These are phyloP conservation scores for Salix caprea DNA, from an alignment of 345 rosid genomes.

Conservation along the genomic window DNA sequence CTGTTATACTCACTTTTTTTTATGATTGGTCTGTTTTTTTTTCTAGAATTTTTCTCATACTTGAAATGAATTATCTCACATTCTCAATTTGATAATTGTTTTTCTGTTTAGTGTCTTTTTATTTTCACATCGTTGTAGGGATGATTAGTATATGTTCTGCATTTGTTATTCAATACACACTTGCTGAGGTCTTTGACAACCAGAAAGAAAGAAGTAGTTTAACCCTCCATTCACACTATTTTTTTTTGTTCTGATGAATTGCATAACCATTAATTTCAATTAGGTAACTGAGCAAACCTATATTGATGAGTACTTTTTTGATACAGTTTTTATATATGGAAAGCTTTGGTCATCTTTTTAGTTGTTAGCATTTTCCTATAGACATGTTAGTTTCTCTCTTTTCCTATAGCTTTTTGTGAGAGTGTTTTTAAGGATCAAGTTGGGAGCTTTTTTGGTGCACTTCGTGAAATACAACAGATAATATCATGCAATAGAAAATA, in stretches of 20 bases:
- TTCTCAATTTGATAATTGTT: not conserved
- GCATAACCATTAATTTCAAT: not conserved
- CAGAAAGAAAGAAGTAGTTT: not conserved
- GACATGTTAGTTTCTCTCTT: not conserved
- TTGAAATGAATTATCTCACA: not conserved
- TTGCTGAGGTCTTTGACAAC: not conserved
- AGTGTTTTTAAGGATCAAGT: not conserved
- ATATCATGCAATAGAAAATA: too few relatives aligned
- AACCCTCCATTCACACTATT: not conserved
- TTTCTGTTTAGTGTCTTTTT: not conserved
- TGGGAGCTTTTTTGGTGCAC: not conserved
- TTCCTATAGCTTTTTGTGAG: not conserved
- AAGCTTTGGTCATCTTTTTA: not conserved
- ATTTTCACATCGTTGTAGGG: not conserved
- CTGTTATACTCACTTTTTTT: constrained; percentile 7
- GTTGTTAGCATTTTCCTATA: not conserved
- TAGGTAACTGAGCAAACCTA: not conserved
- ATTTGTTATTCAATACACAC: not conserved
- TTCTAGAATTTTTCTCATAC: not conserved
- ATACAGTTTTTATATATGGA: not conserved
- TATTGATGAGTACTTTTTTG: not conserved
- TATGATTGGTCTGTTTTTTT: not conserved
- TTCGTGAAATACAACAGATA: not conserved
- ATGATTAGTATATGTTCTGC: not conserved
- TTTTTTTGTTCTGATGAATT: not conserved